Base-by-base conservation (phyloP, 495 filamentous ascomycete genomes). In the Trichocladium uniseriatum region DNA sequence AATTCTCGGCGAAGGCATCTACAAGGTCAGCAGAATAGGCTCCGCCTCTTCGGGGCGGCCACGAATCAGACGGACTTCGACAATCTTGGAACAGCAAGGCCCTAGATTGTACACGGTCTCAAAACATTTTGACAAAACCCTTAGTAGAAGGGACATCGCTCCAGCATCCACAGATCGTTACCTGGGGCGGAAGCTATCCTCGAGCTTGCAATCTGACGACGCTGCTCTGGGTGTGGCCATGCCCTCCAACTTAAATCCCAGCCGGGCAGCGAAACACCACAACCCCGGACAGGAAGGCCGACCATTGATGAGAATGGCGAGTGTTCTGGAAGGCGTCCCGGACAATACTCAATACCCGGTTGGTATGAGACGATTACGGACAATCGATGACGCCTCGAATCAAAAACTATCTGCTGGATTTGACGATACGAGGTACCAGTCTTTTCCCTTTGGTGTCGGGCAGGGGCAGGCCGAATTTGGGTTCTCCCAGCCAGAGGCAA, bases 1-100 rank as follows among this genome's bases (percentile, higher is more conserved):
- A 1, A 31, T 57, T 6, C 41, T 60, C 8, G 54, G 56, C 1
- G 54, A 62, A 18, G 61, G 61, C 21, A 37, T 64, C 19, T 64
- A 62, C 50, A 62, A 56, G 35, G 34, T 64, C 27, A 62, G 59
- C 45, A 62, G 41, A 37, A 5, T 64, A 2, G 40, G 41, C n/a
- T 52, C 61, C 0, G 21, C 24, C 8, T 29, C 40, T 6, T 34
- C 49, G 8, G 21, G 27, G 18, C 49, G 56, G 6, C 19, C 44
- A 29, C 45, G 56, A 20, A 6, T 24, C 16, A 51, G 52, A 13
- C 35, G 45, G 28, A 36, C 51, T n/a, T 19, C 51, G 1, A 21
- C 45, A 2, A 21, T 48, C n/a, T 22, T 45, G 9, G 52, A 52
- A 2, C 20, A 21, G 2, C 51, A 48, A 19, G 38, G 24, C 1